A percentile compares a stretch with the other conserved stretches of the same genome.
phyloP scores from a whole-genome alignment of 768 basidiomycete species.

The Leccinum olivaceopallidum region DNA sequence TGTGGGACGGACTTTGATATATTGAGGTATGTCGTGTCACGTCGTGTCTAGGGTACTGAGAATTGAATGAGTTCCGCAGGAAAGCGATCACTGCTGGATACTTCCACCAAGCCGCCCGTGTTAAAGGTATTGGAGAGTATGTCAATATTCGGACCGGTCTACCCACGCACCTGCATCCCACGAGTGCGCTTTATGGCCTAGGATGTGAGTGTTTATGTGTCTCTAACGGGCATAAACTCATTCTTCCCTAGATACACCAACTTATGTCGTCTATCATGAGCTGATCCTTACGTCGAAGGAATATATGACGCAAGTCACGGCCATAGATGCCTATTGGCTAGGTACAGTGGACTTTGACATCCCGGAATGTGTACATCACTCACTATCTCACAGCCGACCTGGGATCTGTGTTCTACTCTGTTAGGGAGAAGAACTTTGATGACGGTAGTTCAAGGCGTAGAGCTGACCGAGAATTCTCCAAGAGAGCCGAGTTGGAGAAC shows the following conservation, averaged over 20 bases:
- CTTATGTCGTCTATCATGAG: conserved; percentile 97
- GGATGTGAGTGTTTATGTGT: conserved; percentile 64
- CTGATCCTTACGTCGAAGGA: conserved; percentile 93
- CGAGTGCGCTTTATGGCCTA: conserved; percentile 93
- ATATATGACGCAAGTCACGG: conserved; percentile 99
- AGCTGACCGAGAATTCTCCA: conserved; percentile 89
- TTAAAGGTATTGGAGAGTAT: conserved; percentile 99
- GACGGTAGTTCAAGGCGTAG: conserved; percentile 75
- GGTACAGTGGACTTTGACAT: conserved; percentile 47
- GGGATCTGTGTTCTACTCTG: conserved; percentile 96
- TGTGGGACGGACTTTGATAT: conserved; percentile 95
- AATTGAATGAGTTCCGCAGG: conserved; percentile 39
- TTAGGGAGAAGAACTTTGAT: conserved; percentile 97
- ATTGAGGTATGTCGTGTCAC: conserved; percentile 53
- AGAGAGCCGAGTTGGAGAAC: conserved; percentile 86
- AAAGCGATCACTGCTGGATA: conserved; percentile 98
- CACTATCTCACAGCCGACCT: conserved; percentile 66
- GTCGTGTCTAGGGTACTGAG: background rate
- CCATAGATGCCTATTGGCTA: conserved; percentile 97
- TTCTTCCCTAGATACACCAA: conserved; percentile 72
- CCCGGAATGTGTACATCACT: conserved; percentile 3
- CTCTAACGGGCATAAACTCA: background rate
- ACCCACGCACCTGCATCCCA: conserved; percentile 95
- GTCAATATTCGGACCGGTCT: conserved; percentile 95
- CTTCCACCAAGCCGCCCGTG: conserved; percentile 97